phyloP scores from a whole-genome alignment of 2,329 filamentous ascomycete genomes.

The Metarhizium guizhouense region DNA sequence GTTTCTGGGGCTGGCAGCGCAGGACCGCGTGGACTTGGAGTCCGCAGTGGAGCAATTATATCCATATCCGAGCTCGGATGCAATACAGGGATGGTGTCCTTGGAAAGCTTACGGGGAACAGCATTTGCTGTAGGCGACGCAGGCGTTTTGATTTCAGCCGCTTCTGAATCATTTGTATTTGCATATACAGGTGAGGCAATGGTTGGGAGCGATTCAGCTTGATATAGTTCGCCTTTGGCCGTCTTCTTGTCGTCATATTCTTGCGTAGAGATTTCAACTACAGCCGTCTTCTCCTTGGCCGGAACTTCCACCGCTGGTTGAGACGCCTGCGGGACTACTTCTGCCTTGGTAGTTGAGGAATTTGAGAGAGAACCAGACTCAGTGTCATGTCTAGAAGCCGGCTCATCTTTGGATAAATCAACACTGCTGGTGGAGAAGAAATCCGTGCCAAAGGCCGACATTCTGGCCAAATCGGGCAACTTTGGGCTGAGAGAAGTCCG shows the following conservation, averaged over 20 bases:
- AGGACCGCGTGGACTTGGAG: constrained; percentile 19
- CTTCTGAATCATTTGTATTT: background rate
- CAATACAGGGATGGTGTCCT: constrained; percentile 6
- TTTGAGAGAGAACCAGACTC: background rate
- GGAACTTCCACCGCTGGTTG: background rate
- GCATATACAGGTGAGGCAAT: background rate
- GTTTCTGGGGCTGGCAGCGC: background rate
- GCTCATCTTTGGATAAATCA: background rate
- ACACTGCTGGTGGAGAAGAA: constrained; percentile 34
- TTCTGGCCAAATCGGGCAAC: constrained; percentile 46
- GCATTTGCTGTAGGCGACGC: background rate
- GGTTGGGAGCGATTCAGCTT: background rate
- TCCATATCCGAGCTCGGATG: constrained; percentile 8
- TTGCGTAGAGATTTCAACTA: no score
- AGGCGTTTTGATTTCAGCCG: background rate
- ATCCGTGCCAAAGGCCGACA: constrained; percentile 53
- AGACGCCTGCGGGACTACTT: background rate
- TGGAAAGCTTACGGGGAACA: background rate
- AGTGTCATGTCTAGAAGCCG: background rate
- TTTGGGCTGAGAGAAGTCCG: constrained; percentile 44
- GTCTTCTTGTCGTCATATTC: background rate
- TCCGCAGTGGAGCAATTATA: constrained; percentile 21
- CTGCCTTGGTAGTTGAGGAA: background rate
- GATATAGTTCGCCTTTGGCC: background rate
- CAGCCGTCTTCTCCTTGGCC: background rate